These are phyloP conservation scores for Santalum album DNA, from an alignment of 164 flowering plant genomes.

Conservation along the genomic window DNA sequence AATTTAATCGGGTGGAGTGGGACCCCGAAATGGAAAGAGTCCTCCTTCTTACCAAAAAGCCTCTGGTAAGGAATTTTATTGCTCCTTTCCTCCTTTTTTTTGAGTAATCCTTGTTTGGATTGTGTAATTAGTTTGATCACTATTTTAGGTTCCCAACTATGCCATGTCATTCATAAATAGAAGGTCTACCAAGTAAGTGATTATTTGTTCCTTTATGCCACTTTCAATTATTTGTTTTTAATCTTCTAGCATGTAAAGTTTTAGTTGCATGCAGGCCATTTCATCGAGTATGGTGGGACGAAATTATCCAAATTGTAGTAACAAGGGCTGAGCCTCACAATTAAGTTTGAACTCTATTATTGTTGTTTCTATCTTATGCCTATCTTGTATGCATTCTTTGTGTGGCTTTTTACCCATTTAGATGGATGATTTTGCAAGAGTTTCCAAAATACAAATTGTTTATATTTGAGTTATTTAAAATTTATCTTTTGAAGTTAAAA, in stretches of 20 bases:
- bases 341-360: too few relatives aligned
- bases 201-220: background rate
- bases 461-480: too few relatives aligned
- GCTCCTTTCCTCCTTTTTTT: too few relatives aligned
- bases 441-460: too few relatives aligned
- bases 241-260: background rate
- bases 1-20: slow-evolving; percentile 48
- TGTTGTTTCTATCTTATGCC: too few relatives aligned
- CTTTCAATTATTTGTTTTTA: background rate
- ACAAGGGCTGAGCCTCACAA: slow-evolving; percentile 91
- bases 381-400: background rate
- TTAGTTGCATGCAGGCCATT: slow-evolving; percentile 49
- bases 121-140: background rate
- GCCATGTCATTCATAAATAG: slow-evolving; percentile 60
- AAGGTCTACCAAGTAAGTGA: slow-evolving; percentile 54
- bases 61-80: slow-evolving; percentile 62
- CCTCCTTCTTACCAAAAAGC: slow-evolving; percentile 47
- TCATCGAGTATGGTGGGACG: slow-evolving; percentile 82
- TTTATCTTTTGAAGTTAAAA: too few relatives aligned
- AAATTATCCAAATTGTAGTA: slow-evolving; percentile 76
- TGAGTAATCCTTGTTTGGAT: background rate
- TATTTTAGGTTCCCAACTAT: slow-evolving; percentile 68
- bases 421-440: too few relatives aligned
- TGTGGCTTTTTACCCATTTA: too few relatives aligned
- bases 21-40: slow-evolving; percentile 41